Evolutionary conservation across 768 basidiomycete genomes (phyloP), one percentile per base, ranked within the genome.

Genomic region (Dioszegia hungarica): DNA sequence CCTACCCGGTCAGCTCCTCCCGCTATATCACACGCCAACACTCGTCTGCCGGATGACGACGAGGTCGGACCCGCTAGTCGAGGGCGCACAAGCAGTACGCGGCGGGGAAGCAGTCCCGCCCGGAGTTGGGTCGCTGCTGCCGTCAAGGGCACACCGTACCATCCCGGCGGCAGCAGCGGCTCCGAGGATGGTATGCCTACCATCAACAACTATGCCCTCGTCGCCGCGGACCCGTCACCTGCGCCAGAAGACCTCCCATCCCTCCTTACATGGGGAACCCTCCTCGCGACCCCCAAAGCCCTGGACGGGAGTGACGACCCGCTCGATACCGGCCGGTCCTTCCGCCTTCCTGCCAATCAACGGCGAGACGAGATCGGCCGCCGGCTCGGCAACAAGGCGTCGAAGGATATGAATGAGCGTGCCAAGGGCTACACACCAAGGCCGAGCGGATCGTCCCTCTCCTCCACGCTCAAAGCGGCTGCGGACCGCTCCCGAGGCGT

Each of bases 191-290:
- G 57, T 11, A 43, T 73, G 52, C 79, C 80, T 2, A 63, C 60
- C 36, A 72, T 79, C 40, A 79, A 70, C 58, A 81, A 80, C 12
- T 90, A 89, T 73, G 80, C 86, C 2, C 84, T 95, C 19, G 86
- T 99, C 20, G 86, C 90, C 14, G 83, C 84, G 54, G 76, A 94
- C 10, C 94, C 95, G 2, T 90, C 92, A 0, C 92, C 92, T 1
- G 88, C 87, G 6, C 84, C 91, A 1, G 79, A 81, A 4, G 88
- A 89, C 0, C 81, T 98, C 49, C 90, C 91, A 68, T 86, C 97
- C 64, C 82, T 99, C 15, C 91, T 98, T 87, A 99, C 95, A 12
- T 93, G 90, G 91, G 95, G 95, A 1, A 92, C 90, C 12, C 80
- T 98, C 22, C 84, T 86, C 62, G 86, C 89, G 15, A 98, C 95